A percentile compares a stretch with the other conserved stretches of the same genome.
phyloP scores from a whole-genome alignment of 495 filamentous ascomycete genomes.

The Penicillium manginii region DNA sequence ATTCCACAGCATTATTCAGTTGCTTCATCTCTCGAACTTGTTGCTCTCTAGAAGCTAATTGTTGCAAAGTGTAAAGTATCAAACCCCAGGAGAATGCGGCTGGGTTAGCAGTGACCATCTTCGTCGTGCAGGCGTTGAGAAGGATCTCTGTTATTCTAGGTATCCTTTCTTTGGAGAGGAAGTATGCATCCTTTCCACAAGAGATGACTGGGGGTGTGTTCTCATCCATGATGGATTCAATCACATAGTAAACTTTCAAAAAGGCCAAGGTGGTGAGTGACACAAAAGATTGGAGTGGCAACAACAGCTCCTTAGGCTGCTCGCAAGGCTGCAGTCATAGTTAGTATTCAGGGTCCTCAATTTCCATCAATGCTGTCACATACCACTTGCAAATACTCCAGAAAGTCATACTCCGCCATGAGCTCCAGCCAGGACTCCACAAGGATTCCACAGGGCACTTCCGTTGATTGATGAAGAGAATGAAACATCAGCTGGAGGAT shows the following conservation, averaged over 20 bases:
- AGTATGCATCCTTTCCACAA: constrained; percentile 56
- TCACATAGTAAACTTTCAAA: constrained; percentile 62
- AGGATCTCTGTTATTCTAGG: constrained; percentile 65
- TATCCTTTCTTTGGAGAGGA: constrained; percentile 63
- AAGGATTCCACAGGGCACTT: constrained; percentile 58
- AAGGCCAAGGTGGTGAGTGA: constrained; percentile 75
- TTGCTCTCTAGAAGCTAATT: constrained; percentile 59
- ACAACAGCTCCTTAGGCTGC: constrained; percentile 53
- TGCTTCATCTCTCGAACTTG: constrained; percentile 65
- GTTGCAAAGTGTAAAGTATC: constrained; percentile 68
- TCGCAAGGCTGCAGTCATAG: constrained; percentile 43
- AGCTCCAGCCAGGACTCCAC: constrained; percentile 76
- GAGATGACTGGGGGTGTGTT: constrained; percentile 15
- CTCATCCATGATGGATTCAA: constrained; percentile 36
- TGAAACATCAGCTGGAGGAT: constrained; percentile 75
- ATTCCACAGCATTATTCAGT: constrained; percentile 63
- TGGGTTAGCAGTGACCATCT: constrained; percentile 61
- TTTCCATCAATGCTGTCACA: constrained; percentile 27
- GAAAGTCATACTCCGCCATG: constrained; percentile 65
- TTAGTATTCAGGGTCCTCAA: constrained; percentile 26
- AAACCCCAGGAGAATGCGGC: constrained; percentile 77
- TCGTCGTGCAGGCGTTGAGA: constrained; percentile 51
- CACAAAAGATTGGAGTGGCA: constrained; percentile 67
- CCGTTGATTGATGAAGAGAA: constrained; percentile 59
- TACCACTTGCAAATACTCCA: constrained; percentile 62